Percentiles rank a stretch among this genome's conserved stretches.
Evolutionary conservation across 1,284 basidiomycete species (phyloP).

Genomic region (Bjerkandera adusta): DNA sequence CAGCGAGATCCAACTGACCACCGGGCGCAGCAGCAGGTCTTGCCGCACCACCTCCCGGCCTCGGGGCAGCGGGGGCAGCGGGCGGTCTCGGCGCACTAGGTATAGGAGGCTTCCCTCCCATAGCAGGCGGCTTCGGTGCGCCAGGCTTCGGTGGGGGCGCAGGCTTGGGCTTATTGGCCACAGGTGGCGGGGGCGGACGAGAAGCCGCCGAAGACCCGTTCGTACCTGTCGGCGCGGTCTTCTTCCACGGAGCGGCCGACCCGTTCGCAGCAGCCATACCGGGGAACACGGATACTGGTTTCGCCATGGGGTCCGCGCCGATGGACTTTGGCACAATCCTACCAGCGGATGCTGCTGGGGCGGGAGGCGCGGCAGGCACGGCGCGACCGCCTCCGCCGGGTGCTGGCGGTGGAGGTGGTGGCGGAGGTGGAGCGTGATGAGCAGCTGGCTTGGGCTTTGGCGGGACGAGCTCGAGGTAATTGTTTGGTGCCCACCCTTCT

Average conservation of each 20-base stretch:
- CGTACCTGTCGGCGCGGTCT: slow-evolving; percentile 36
- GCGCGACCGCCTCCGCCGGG: slow-evolving; percentile 30
- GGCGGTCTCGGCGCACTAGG: slow-evolving; percentile 37
- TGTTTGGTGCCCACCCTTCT: slow-evolving; percentile 96
- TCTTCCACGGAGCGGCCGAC: slow-evolving; percentile 74
- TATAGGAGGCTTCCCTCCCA: no score
- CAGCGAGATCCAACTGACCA: slow-evolving; percentile 82
- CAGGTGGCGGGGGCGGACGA: slow-evolving; percentile 48
- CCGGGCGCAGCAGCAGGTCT: slow-evolving; percentile 39
- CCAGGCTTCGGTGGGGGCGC: slow-evolving; percentile 51
- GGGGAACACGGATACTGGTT: slow-evolving; percentile 73
- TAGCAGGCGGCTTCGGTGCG: slow-evolving; percentile 46
- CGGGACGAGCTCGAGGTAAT: slow-evolving; percentile 84
- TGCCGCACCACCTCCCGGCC: slow-evolving; percentile 37
- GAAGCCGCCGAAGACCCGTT: slow-evolving; percentile 41
- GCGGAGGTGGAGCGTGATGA: slow-evolving; percentile 67
- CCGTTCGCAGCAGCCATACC: slow-evolving; percentile 67
- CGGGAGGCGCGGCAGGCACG: slow-evolving; percentile 22
- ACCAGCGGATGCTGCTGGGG: slow-evolving; percentile 33
- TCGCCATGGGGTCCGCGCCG: slow-evolving; percentile 54
- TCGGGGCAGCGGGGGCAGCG: slow-evolving; percentile 57
- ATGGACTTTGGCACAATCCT: slow-evolving; percentile 39
- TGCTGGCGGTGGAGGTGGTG: slow-evolving; percentile 49
- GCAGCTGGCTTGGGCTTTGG: slow-evolving; percentile 57
- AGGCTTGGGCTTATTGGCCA: slow-evolving; percentile 45